These are phyloP conservation scores for Lycium ferocissimum DNA, from an alignment of 257 asterid genomes.

Conservation along the genomic window DNA sequence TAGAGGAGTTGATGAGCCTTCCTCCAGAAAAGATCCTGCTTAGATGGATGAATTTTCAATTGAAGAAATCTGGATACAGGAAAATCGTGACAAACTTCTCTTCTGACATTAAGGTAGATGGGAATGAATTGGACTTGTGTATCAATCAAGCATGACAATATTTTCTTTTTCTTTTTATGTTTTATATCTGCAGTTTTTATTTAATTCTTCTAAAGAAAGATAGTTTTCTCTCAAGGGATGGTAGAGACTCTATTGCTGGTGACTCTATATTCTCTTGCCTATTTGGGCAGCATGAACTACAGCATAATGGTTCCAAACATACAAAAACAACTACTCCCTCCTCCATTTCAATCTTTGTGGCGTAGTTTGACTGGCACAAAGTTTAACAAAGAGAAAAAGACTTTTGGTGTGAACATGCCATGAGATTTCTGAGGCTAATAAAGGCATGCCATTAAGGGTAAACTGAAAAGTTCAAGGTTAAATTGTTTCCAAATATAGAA, in stretches of 20 bases:
- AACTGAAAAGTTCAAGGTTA: not conserved
- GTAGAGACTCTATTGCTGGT: not conserved
- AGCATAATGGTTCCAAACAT: slow-evolving; percentile 3
- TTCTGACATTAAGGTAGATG: slow-evolving; percentile 87
- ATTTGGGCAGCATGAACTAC: slow-evolving; percentile 1
- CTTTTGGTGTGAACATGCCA: not conserved
- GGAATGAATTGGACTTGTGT: slow-evolving; percentile 26
- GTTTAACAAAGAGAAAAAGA: not conserved
- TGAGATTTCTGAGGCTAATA: not conserved
- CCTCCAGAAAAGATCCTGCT: slow-evolving; percentile 94
- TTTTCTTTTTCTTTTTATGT: not conserved
- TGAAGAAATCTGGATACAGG: slow-evolving; percentile 76
- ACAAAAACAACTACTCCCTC: not conserved
- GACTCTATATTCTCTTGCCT: slow-evolving; percentile 3
- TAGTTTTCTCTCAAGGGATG: not conserved
- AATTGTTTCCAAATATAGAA: not conserved
- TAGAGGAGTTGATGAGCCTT: slow-evolving; percentile 94
- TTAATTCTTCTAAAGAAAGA: slow-evolving; percentile 1
- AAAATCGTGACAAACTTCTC: slow-evolving; percentile 93
- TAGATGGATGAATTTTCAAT: slow-evolving; percentile 97
- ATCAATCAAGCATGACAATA: not conserved
- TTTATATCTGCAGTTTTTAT: not conserved
- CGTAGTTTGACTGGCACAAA: not conserved
- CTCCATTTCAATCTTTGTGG: not conserved
- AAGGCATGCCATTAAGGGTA: not conserved